Base-by-base conservation (phyloP, 2,329 filamentous ascomycete genomes). In the Penicillium digitatum region DNA sequence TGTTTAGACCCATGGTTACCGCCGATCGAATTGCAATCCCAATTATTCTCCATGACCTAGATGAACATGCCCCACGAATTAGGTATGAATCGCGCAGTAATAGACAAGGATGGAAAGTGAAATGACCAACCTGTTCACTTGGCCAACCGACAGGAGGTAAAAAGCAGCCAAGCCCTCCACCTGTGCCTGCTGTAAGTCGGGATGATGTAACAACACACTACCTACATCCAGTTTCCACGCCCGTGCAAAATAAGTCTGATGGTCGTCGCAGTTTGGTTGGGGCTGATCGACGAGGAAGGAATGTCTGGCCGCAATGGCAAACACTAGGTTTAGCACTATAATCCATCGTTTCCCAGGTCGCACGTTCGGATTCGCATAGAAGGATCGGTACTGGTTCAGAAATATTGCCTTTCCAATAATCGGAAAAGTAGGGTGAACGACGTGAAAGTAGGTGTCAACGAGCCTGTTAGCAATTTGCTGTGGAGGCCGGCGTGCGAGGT, bases 101-200 rank as follows among this genome's bases (percentile, higher is more conserved):
- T 7, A 16, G 12, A 20, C 1, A n/a, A 27, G 2, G 32, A 8
- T 10, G 20, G 11, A 24, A 10, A 5, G 34, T 2, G 7, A 2
- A 4, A 40, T 5, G 35, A 52, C 64, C 12, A 54, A 76, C 75
- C 74, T 65, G 49, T 78, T 78, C n/a, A 75, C 66, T 58, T 78
- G 75, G 6, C 72, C 70, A 31, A 66, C 67, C 20, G 70, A 67
- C 44, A 76, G 45, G 6, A 78, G 65, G 55, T 76, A 77, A 35
- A 76, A 74, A 12, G 73, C 69, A 37, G 69, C 68, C 37, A 78
- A 57, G 1, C 72, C 72, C 48, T 75, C 68, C 8, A 78, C 67
- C 57, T 78, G 76, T 26, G 76, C 72, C 54, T 76, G 73, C 57
- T 77, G 74, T 34, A 77, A 61, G 56, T 76, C 74, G 5, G 73